Base-by-base conservation (phyloP, 805 yeast genomes). In the Isabelozyma pseudorhagii region DNA sequence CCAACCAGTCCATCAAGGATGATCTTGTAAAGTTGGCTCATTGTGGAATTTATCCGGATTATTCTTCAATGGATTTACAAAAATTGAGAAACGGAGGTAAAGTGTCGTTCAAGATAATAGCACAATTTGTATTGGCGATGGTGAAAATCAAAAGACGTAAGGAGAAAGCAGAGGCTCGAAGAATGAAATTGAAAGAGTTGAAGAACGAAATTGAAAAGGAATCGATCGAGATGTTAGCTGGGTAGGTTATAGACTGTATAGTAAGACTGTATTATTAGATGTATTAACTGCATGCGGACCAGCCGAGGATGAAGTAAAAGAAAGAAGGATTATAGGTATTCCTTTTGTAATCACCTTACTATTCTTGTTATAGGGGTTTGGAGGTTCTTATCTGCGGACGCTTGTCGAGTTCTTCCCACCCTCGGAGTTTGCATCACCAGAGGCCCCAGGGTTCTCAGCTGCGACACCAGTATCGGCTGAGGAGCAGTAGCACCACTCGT, bases 341-440 rank as follows among this genome's bases (percentile, higher is more conserved):
- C 25, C 1, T 21, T 21, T 10, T 18, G 34, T 15, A 31, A 44
- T 50, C 56, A 55, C 45, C 75, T 60, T 61, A 67, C 62, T 10
- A 71, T 70, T 41, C 77, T 59, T 1, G 75, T 58, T 25, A 73
- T 67, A 1, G 79, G 79, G 0, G 79, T 73, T 53, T 71, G 77
- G 52, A 69, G 71, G 40, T 55, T 65, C 51, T 68, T 66, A 45
- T 74, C 78, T 18, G 63, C 64, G 0, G 75, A 68, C 0, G 67
- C 56, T 53, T 72, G 77, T 38, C 78, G 58, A 5, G 72, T 63
- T 52, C 75, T 59, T 3, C 66, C 71, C 2, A 70, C 52, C 39
- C 75, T 49, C 1, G 79, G 79, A 8, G 79, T 74, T 50, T 72
- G 77, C 17, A 67, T 54, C 10, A 31, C 36, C 36, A 10, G 36